Evolutionary conservation across 345 rosid species (phyloP).

Genomic region (Psidium friedrichsthalianum): DNA sequence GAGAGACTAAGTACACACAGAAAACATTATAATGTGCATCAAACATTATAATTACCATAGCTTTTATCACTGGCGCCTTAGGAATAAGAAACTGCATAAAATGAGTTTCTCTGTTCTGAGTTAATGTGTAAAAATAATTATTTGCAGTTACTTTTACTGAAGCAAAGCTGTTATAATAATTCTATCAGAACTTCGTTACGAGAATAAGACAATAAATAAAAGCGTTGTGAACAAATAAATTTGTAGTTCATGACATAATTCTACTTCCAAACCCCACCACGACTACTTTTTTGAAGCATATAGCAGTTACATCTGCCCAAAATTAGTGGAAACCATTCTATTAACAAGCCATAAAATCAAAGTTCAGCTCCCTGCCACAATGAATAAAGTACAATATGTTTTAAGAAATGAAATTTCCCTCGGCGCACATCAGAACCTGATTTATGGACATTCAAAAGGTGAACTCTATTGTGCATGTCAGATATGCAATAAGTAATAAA

Average conservation of each 20-base stretch:
- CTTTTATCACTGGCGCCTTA: not conserved
- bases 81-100: not conserved
- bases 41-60: not conserved
- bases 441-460: not conserved
- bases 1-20: not conserved
- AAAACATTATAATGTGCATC: not conserved
- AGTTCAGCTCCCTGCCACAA: not conserved
- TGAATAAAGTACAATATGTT: not conserved
- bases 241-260: no score
- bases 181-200: no score
- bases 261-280: no score
- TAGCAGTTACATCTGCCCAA: not conserved
- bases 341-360: not conserved
- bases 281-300: not conserved
- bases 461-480: not conserved
- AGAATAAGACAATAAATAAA: no score
- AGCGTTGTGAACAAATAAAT: no score
- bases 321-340: not conserved
- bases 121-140: not conserved
- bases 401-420: not conserved
- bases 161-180: no score
- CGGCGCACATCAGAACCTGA: not conserved
- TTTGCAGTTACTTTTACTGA: no score
- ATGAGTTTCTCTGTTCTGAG: not conserved
- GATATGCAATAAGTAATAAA: not conserved